phyloP scores from a whole-genome alignment of 1,284 basidiomycete genomes.

The Meira miltonrushii region DNA sequence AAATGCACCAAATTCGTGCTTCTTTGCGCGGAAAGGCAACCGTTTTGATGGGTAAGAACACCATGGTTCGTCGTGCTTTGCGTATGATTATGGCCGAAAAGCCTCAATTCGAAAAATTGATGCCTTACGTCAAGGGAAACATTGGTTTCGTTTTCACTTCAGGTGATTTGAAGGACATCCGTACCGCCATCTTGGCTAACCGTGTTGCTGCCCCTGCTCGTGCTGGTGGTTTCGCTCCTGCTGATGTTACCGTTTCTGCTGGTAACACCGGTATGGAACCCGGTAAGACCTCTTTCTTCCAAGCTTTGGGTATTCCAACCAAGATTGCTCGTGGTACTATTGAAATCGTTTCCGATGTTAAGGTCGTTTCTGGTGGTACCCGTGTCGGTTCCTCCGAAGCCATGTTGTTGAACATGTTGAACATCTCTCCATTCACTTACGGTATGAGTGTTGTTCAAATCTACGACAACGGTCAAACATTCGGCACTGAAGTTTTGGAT shows the following conservation, averaged over 20 bases:
- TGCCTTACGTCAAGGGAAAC: constrained; percentile 93
- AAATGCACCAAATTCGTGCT: constrained; percentile 97
- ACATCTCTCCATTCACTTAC: constrained; percentile 81
- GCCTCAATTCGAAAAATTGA: constrained; percentile 92
- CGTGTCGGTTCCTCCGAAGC: constrained; percentile 97
- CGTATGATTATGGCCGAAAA: constrained; percentile 80
- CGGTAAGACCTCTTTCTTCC: constrained; percentile 74
- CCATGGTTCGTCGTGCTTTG: constrained; percentile 97
- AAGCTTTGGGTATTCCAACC: constrained; percentile 98
- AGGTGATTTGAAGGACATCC: constrained; percentile 87
- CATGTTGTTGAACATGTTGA: constrained; percentile 97
- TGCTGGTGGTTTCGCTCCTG: constrained; percentile 91
- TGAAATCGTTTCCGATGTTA: constrained; percentile 95
- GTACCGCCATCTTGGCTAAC: constrained; percentile 87
- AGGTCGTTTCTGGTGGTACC: constrained; percentile 84
- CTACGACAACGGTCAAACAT: constrained; percentile 55
- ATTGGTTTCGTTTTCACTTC: constrained; percentile 98
- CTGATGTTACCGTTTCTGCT: constrained; percentile 83
- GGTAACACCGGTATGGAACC: constrained; percentile 99
- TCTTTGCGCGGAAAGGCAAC: constrained; percentile 90
- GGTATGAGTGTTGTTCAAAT: constrained; percentile 80
- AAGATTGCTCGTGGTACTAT: constrained; percentile 99
- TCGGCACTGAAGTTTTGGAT: constrained; percentile 82
- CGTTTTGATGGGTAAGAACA: constrained; percentile 99
- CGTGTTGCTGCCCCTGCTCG: constrained; percentile 96